Evolutionary conservation across 2,329 filamentous ascomycete genomes (phyloP).

Genomic region (Fusarium verrucosum): DNA sequence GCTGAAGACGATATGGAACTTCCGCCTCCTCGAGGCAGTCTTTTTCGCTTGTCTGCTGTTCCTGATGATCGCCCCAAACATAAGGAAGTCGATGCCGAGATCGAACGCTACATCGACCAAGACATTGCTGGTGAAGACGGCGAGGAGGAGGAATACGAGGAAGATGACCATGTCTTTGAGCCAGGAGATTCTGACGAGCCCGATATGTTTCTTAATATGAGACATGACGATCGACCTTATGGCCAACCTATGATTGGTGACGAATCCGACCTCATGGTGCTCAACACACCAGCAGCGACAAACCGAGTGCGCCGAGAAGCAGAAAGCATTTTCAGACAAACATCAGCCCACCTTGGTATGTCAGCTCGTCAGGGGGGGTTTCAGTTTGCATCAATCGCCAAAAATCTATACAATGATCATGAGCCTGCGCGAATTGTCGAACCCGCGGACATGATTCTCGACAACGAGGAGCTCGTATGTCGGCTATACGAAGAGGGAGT

Average conservation of each 20-base stretch:
- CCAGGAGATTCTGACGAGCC: slow-evolving; percentile 54
- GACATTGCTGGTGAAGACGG: slow-evolving; percentile 52
- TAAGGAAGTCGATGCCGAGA: slow-evolving; percentile 49
- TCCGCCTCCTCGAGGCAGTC: slow-evolving; percentile 45
- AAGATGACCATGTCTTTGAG: slow-evolving; percentile 53
- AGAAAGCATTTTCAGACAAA: slow-evolving; percentile 64
- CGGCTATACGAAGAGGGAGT: slow-evolving; percentile 71
- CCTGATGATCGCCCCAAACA: slow-evolving; percentile 32
- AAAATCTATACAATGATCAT: slow-evolving; percentile 68
- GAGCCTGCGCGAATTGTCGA: slow-evolving; percentile 72
- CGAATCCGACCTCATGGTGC: slow-evolving; percentile 63
- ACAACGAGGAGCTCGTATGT: slow-evolving; percentile 76
- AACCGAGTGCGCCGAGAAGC: slow-evolving; percentile 64
- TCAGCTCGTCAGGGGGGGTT: slow-evolving; percentile 63
- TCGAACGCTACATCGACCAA: slow-evolving; percentile 50
- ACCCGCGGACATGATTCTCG: slow-evolving; percentile 74
- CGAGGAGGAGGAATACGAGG: slow-evolving; percentile 51
- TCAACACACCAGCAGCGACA: slow-evolving; percentile 64
- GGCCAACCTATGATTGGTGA: slow-evolving; percentile 54
- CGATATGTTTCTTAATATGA: slow-evolving; percentile 62
- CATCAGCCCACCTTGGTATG: slow-evolving; percentile 56
- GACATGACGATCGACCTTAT: slow-evolving; percentile 53
- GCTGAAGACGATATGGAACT: slow-evolving; percentile 50
- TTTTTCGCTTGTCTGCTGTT: slow-evolving; percentile 46
- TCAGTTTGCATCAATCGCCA: slow-evolving; percentile 75